These are phyloP conservation scores for Rhodofomes roseus DNA, from an alignment of 1,284 basidiomycete species.

Conservation along the genomic window DNA sequence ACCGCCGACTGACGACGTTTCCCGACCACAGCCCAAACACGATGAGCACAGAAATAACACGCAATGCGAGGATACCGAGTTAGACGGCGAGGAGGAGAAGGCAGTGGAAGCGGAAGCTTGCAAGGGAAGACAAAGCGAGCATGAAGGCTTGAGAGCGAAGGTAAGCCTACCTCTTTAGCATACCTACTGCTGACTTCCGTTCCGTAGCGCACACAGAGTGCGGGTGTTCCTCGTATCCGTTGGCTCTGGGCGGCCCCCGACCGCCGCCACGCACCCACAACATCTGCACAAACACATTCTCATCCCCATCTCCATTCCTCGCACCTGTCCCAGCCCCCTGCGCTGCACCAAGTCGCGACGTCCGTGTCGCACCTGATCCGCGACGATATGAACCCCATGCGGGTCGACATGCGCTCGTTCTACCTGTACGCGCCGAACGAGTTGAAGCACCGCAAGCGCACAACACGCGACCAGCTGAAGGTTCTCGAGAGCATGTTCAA, in stretches of 20 bases:
- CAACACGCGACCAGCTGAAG: slow-evolving; percentile 78
- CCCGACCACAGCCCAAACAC: too few relatives aligned
- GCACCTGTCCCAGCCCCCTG: slow-evolving; percentile 11
- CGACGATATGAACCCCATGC: slow-evolving; percentile 54
- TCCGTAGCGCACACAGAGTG: too few relatives aligned
- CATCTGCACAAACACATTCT: slow-evolving; percentile 15
- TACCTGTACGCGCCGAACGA: slow-evolving; percentile 83
- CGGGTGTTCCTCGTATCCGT: too few relatives aligned
- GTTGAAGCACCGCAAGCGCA: slow-evolving; percentile 88
- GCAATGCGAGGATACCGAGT: too few relatives aligned
- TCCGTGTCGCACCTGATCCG: slow-evolving; percentile 46
- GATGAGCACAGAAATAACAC: too few relatives aligned
- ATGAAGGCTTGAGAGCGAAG: too few relatives aligned
- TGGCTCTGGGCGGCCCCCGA: background rate
- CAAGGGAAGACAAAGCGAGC: too few relatives aligned
- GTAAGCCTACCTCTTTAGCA: too few relatives aligned
- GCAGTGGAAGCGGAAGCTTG: too few relatives aligned
- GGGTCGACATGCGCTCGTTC: slow-evolving; percentile 67
- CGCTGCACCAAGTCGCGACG: slow-evolving; percentile 25
- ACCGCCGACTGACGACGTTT: too few relatives aligned
- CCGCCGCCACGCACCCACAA: slow-evolving; percentile 17
- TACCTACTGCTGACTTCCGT: too few relatives aligned
- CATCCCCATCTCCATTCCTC: slow-evolving; percentile 15
- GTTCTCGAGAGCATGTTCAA: slow-evolving; percentile 85
- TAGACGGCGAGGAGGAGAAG: too few relatives aligned